Evolutionary conservation across 2,329 filamentous ascomycete genomes (phyloP), one percentile per base, ranked within the genome.

Genomic region (Verticillium longisporum): DNA sequence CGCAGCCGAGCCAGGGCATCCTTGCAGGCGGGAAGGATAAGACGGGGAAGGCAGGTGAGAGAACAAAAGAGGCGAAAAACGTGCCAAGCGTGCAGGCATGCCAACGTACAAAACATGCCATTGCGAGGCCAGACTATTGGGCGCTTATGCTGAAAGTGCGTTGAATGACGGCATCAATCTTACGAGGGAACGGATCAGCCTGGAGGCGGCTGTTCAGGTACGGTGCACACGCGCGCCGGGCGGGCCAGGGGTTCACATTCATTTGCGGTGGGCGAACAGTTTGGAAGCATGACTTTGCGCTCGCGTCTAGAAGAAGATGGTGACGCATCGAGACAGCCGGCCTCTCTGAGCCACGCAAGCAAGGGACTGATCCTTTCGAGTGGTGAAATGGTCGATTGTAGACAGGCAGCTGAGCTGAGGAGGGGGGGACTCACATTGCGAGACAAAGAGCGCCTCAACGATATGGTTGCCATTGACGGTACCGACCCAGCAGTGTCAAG

Each of bases 1-100:
- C 18, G 18, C 21, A 50, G 45, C 45, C 45, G 45, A 50, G 45
- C 45, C 45, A 50, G 56, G 59, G 61, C 59, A 61, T 60, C 61
- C 62, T 57, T 61, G 57, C 33, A 56, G 59, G 53, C 62, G 62
- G 62, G 61, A 64, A 64, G 62, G 56, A 63, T 62, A 62, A 60
- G 62, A 64, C 61, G 62, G 62, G 62, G 59, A 60, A 59, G 57
- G 56, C 55, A 57, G 45, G 45, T 59, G 54, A 64, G 34, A 34
- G 45, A 50, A 21, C 45, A 26, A 26, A 56, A 9, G 55, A 53
- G 61, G 60, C 59, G 45, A 59, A 64, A 59, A 63, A 64, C 62
- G 61, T 64, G 62, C 59, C 53, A 64, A 55, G 61, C 62, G 59
- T 64, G 62, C 38, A 45, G 38, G 18, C 41, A 18, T 26, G 41